Evolutionary conservation across 2,329 filamentous ascomycete species (phyloP), one percentile per base, ranked within the genome.

Genomic region (Paecilomyces fulvus): DNA sequence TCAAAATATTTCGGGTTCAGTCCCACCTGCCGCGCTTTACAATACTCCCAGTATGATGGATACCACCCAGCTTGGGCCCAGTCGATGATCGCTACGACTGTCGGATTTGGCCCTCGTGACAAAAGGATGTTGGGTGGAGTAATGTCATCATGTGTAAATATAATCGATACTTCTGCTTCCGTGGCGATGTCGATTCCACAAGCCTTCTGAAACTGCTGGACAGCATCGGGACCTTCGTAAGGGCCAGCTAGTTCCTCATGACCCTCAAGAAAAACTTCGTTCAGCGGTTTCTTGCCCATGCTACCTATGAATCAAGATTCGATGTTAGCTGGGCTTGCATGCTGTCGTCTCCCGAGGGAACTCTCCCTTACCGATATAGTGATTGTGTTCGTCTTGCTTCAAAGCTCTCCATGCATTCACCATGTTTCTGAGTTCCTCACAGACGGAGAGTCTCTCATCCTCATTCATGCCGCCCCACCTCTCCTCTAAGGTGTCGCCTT

Each of bases 1-100:
- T 56, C 56, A 21, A 70, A 67, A 30, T 52, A 30, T 37, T 64
- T 55, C 21, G 62, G 55, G 53, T 62, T 11, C 11, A 63, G 0
- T 9, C 60, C 60, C 23, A 70, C 61, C 2, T 63, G 59, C 28
- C 63, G 63, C 49, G 62, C 62, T 56, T 67, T 69, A 58, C 62
- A 69, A 61, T 65, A 67, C 59, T 68, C 66, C 67, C 64, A 70
- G 58, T 69, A 70, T 11, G 64, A 60, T 43, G 64, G 64, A 61
- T 70, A 69, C 66, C 65, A 70, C 10, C 67, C 67, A 25, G 61
- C 53, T 56, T 70, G 66, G 30, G 49, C 63, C 64, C 64, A 69
- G 54, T 69, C 67, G 55, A 70, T 58, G 30, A 70, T 31, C 4
- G 63, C 64, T 31, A 60, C 61, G 31, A 69, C 59, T 52, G 49